phyloP scores from a whole-genome alignment of 1,284 basidiomycete genomes.

The Quambalaria eucalypti region DNA sequence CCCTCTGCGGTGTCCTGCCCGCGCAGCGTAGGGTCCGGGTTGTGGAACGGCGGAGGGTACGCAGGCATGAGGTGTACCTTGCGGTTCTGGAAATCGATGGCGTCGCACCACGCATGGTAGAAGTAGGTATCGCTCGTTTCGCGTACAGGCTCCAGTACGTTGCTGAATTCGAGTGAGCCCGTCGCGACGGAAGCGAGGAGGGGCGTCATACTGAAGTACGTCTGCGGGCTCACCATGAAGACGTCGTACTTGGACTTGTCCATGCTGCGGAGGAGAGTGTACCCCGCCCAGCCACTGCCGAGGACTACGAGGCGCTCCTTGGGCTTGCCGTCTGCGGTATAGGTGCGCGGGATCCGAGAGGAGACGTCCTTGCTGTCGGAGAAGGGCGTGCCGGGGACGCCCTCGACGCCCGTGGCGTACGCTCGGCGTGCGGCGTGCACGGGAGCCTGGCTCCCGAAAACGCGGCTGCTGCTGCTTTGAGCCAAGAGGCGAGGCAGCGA shows the following conservation, averaged over 20 bases:
- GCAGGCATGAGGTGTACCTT: slow-evolving; percentile 11
- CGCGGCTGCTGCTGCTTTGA: too few relatives aligned
- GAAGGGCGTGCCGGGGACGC: too few relatives aligned
- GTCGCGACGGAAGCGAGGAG: slow-evolving; percentile 47
- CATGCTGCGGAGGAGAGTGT: slow-evolving; percentile 1
- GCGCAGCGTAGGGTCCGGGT: slow-evolving; percentile 49
- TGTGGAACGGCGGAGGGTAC: slow-evolving; percentile 48
- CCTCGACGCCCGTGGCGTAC: too few relatives aligned
- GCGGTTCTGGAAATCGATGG: slow-evolving; percentile 10
- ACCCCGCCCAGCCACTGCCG: slow-evolving; percentile 5
- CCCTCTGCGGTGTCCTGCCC: neutral
- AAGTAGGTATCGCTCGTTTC: slow-evolving; percentile 35
- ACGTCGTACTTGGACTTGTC: slow-evolving; percentile 15
- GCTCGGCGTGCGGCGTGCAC: too few relatives aligned
- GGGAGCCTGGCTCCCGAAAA: too few relatives aligned
- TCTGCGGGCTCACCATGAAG: slow-evolving; percentile 37
- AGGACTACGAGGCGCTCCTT: slow-evolving; percentile 5
- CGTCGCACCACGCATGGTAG: slow-evolving; percentile 49
- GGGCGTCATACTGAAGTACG: slow-evolving; percentile 24
- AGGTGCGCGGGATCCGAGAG: neutral
- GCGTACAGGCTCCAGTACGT: slow-evolving; percentile 61
- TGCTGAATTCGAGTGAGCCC: slow-evolving; percentile 14
- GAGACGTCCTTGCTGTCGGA: too few relatives aligned
- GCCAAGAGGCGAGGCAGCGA: too few relatives aligned
- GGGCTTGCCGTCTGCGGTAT: neutral